These are phyloP conservation scores for Cucurbita ficifolia DNA, from an alignment of 306 rosid genomes.

Conservation along the genomic window DNA sequence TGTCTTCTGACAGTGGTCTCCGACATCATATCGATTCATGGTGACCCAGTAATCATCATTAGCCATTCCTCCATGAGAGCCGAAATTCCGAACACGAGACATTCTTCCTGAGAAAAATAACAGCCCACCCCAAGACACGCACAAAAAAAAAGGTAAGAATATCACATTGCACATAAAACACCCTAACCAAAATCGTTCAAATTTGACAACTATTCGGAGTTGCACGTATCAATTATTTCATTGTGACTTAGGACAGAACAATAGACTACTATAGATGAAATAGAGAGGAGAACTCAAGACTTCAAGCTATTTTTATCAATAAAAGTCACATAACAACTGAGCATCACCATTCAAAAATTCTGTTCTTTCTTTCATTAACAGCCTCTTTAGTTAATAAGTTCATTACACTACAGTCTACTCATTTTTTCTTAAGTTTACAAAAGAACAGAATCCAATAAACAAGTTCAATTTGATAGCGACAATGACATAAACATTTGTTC, in stretches of 20 bases:
- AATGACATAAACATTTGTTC: not conserved
- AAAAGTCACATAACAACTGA: not conserved
- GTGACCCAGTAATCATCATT: slow-evolving; percentile 37
- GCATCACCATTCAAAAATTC: not conserved
- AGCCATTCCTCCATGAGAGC: slow-evolving; percentile 29
- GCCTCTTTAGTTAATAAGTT: too few relatives aligned
- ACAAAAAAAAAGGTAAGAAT: not conserved
- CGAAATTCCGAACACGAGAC: slow-evolving; percentile 43
- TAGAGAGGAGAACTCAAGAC: not conserved
- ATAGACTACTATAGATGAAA: not conserved
- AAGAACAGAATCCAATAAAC: not conserved
- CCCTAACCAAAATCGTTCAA: not conserved
- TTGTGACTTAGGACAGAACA: not conserved
- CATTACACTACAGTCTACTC: too few relatives aligned
- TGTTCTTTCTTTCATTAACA: not conserved
- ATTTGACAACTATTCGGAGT: not conserved
- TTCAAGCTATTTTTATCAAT: not conserved
- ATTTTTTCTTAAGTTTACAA: not conserved
- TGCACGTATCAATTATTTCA: not conserved
- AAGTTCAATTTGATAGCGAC: not conserved
- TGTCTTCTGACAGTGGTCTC: slow-evolving; percentile 29
- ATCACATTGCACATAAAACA: not conserved
- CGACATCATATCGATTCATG: slow-evolving; percentile 24
- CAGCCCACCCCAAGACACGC: not conserved
- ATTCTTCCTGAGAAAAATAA: slow-evolving; percentile 34